Conservation (phyloP, 495 filamentous ascomycete species). For the Hypoxylon cercidicola region DNA sequence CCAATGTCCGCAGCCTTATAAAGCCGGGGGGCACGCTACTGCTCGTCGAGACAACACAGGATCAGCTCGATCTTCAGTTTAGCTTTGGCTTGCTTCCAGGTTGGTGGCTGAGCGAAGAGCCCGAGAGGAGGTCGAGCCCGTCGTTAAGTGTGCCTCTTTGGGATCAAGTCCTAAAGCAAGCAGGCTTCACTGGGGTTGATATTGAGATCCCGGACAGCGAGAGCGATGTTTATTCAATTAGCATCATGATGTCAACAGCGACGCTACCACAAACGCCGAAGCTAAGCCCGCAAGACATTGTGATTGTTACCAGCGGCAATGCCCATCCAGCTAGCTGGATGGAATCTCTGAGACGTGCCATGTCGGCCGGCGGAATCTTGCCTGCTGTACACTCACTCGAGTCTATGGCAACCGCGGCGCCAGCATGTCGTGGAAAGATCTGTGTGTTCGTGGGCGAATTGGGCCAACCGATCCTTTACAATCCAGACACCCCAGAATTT, state of each 20-base stretch:
- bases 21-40: slow-evolving; percentile 45
- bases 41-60: slow-evolving; percentile 33
- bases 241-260: not conserved
- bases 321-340: no score
- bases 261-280: not conserved
- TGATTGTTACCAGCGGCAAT: no score
- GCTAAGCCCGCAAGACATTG: not conserved
- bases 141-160: not conserved
- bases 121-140: not conserved
- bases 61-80: slow-evolving; percentile 37
- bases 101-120: slow-evolving; percentile 57
- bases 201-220: slow-evolving; percentile 3
- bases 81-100: slow-evolving; percentile 53
- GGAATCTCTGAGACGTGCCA: no score
- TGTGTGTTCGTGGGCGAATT: no score
- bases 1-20: slow-evolving; percentile 38
- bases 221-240: not conserved
- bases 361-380: no score
- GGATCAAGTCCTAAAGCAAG: not conserved
- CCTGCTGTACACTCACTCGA: no score
- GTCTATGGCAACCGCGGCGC: no score
- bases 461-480: no score
- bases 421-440: no score
- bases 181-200: slow-evolving; percentile 2
- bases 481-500: no score